These are phyloP conservation scores for Aegilops speltoides DNA, from an alignment of 176 grass and related monocot genomes.

Conservation along the genomic window DNA sequence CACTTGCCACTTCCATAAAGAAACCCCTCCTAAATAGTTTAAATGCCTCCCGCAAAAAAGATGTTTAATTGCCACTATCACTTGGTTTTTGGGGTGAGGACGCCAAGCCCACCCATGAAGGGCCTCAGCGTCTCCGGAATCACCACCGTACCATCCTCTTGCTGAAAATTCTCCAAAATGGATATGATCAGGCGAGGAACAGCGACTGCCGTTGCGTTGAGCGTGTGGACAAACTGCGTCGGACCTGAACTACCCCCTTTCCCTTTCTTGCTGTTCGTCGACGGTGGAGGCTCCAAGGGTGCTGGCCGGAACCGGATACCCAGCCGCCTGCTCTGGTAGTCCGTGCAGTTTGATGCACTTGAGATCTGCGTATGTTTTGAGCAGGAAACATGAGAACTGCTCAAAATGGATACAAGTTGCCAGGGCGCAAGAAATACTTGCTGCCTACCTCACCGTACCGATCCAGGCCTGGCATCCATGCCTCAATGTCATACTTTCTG, in stretches of 20 bases:
- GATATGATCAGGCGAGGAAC: conserved; percentile 86
- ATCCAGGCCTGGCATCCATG: conserved; percentile 96
- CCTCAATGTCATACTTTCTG: conserved; percentile 89
- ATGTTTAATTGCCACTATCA: background rate
- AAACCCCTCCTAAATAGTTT: background rate
- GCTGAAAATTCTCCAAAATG: conserved; percentile 85
- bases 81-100: conserved; percentile 49
- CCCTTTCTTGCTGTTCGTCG: conserved; percentile 52
- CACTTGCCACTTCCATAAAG: background rate
- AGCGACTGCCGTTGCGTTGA: conserved; percentile 84
- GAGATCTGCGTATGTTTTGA: conserved; percentile 59
- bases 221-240: conserved; percentile 73
- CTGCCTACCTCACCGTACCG: conserved; percentile 84
- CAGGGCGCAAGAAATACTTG: background rate
- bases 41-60: background rate
- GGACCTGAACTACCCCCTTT: conserved; percentile 48
- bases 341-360: conserved; percentile 92
- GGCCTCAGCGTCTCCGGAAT: conserved; percentile 67
- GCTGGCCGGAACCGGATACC: conserved; percentile 74
- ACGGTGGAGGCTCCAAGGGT: conserved; percentile 35
- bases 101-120: conserved; percentile 64
- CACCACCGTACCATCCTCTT: conserved; percentile 57
- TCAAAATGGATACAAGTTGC: background rate
- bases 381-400: background rate
- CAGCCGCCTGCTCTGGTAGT: conserved; percentile 89